A percentile compares a stretch with the other conserved stretches of the same genome.
Evolutionary conservation across 2,329 filamentous ascomycete genomes (phyloP).

Genomic region (Dothistroma septosporum): DNA sequence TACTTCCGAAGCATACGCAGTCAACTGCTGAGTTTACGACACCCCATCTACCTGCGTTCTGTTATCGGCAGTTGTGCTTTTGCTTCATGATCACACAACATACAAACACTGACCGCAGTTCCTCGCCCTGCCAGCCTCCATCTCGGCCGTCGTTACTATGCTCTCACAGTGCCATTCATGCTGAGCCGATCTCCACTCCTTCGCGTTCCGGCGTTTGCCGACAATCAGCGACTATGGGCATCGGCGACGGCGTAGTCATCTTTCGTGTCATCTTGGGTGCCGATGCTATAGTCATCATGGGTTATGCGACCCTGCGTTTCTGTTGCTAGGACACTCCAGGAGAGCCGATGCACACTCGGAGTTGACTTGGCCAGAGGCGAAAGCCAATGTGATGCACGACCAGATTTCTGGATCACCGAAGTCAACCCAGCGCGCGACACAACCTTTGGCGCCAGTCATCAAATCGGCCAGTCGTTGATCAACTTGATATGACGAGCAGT

Average conservation of each 20-base stretch:
- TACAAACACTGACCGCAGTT: not conserved
- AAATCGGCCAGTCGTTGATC: conserved; percentile 18
- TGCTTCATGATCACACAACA: not conserved
- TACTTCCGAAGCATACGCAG: not conserved
- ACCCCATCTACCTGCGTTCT: not conserved
- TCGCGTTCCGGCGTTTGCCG: not conserved
- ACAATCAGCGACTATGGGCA: not conserved
- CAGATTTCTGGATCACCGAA: not conserved
- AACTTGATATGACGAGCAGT: conserved; percentile 4
- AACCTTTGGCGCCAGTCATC: conserved; percentile 4
- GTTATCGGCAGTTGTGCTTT: not conserved
- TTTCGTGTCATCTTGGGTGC: conserved; percentile 21
- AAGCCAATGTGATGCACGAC: not conserved
- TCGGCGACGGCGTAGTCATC: conserved; percentile 16
- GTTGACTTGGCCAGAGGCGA: not conserved
- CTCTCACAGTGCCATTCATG: not conserved
- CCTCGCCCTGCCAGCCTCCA: not conserved
- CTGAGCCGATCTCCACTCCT: not conserved
- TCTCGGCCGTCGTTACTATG: not conserved
- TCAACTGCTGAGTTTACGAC: not conserved
- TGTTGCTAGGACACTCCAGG: conserved; percentile 15
- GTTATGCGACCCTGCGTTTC: conserved; percentile 22
- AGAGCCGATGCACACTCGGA: not conserved
- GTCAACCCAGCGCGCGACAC: not conserved
- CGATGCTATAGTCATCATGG: conserved; percentile 21